Percentiles rank a stretch among this genome's conserved stretches.
Conservation (phyloP, 768 basidiomycete species). For the Pleurotus platypus region DNA sequence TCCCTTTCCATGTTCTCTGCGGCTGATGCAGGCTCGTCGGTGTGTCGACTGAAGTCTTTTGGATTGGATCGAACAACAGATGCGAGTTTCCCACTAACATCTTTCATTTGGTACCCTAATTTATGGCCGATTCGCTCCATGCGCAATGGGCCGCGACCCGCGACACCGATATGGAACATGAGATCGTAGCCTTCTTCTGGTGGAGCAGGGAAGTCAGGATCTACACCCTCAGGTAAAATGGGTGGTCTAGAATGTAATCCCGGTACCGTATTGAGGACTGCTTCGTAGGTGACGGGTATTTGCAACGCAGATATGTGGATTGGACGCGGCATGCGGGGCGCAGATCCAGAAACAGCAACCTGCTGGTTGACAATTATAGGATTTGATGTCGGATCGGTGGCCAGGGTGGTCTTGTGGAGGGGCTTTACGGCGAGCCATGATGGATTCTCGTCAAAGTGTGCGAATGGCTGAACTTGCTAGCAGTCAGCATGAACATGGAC, state of each 20-base stretch:
- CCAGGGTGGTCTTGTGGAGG: slow-evolving; percentile 53
- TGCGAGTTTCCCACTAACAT: slow-evolving; percentile 55
- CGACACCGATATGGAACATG: slow-evolving; percentile 69
- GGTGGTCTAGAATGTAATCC: slow-evolving; percentile 62
- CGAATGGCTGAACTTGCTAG: slow-evolving; percentile 44
- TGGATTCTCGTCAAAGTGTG: slow-evolving; percentile 55
- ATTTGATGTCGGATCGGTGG: slow-evolving; percentile 30
- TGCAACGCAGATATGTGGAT: slow-evolving; percentile 60
- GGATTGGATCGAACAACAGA: slow-evolving; percentile 40
- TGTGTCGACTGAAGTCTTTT: slow-evolving; percentile 37
- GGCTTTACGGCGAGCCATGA: slow-evolving; percentile 70
- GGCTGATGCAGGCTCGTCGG: slow-evolving; percentile 25
- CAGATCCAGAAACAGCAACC: slow-evolving; percentile 14
- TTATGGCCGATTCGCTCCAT: slow-evolving; percentile 69
- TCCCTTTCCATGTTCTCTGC: slow-evolving; percentile 35
- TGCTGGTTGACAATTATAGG: slow-evolving; percentile 20
- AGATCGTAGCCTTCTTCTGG: slow-evolving; percentile 59
- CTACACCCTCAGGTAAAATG: slow-evolving; percentile 33
- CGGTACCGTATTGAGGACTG: slow-evolving; percentile 51
- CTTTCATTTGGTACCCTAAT: slow-evolving; percentile 66
- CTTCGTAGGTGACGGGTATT: slow-evolving; percentile 57
- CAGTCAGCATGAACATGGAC: slow-evolving; percentile 9
- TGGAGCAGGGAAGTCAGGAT: slow-evolving; percentile 29
- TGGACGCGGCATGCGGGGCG: slow-evolving; percentile 24
- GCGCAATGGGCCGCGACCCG: slow-evolving; percentile 56